phyloP scores from a whole-genome alignment of 805 yeast genomes.

The Monosporozyma yasuniensis region DNA sequence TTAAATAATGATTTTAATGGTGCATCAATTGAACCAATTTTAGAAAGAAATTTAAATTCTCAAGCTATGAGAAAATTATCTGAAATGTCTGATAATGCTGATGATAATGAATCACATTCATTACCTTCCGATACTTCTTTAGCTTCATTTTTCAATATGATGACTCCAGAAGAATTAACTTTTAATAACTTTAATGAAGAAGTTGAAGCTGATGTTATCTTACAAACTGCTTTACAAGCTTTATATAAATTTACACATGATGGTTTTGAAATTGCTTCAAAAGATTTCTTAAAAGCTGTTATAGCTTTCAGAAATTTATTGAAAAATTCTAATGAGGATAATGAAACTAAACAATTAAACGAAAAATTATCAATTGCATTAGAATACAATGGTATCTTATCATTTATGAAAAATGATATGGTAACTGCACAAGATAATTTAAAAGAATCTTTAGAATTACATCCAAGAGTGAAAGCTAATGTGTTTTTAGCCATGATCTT shows the following conservation, averaged over 20 bases:
- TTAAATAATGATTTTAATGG: conserved; percentile 77
- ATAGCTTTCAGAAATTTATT: conserved; percentile 30
- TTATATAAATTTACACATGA: conserved; percentile 37
- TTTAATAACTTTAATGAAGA: conserved; percentile 43
- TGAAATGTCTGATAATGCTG: conserved; percentile 23
- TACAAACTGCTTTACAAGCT: conserved; percentile 56
- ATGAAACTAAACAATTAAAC: conserved; percentile 20
- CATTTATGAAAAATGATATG: conserved; percentile 70
- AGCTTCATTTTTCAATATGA: conserved; percentile 84
- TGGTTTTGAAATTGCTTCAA: conserved; percentile 33
- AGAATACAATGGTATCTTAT: conserved; percentile 77
- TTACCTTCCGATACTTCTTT: conserved; percentile 80
- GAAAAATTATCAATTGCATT: conserved; percentile 57
- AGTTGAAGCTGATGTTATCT: conserved; percentile 53
- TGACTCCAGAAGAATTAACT: conserved; percentile 43
- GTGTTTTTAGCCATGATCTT: conserved; percentile 72
- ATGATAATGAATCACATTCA: conserved; percentile 24
- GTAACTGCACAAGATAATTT: conserved; percentile 55
- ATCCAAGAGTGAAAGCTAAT: conserved; percentile 75
- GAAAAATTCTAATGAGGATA: conserved; percentile 9
- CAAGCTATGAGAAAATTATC: conserved; percentile 68
- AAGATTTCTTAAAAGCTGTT: conserved; percentile 47
- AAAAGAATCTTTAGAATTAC: conserved; percentile 51
- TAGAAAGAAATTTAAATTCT: conserved; percentile 79
- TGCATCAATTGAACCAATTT: conserved; percentile 63